These are phyloP conservation scores for Balansia obtecta DNA, from an alignment of 2,329 filamentous ascomycete species.

Conservation along the genomic window DNA sequence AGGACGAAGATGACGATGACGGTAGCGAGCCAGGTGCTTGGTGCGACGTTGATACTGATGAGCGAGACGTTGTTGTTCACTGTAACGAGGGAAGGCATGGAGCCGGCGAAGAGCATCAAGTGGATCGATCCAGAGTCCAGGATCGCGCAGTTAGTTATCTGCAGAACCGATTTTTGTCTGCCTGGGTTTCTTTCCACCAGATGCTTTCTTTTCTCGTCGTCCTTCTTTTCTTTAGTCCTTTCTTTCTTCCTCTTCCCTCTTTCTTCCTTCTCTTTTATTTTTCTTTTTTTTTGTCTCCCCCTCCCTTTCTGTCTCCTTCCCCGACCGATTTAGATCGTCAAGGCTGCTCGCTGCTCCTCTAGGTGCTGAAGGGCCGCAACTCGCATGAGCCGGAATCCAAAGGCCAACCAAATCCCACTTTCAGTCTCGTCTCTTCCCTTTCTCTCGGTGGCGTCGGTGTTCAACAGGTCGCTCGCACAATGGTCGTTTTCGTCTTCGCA, in stretches of 20 bases:
- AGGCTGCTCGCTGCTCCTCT: no score
- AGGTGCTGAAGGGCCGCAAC: background rate
- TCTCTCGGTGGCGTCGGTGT: no score
- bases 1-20: conserved; percentile 38
- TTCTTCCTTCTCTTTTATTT: no score
- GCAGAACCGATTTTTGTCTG: background rate
- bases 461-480: background rate
- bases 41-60: conserved; percentile 45
- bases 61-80: conserved; percentile 51
- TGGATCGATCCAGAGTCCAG: background rate
- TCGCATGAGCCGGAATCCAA: no score
- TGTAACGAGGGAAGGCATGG: conserved; percentile 47
- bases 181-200: background rate
- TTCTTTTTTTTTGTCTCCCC: background rate
- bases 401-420: background rate
- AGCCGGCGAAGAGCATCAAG: conserved; percentile 15
- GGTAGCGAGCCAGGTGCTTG: conserved; percentile 43
- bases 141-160: background rate
- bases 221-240: no score
- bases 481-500: background rate
- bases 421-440: background rate
- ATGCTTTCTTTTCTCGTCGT: background rate
- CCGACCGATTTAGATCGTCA: background rate
- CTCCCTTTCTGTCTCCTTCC: background rate
- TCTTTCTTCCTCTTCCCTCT: no score